phyloP scores from a whole-genome alignment of 1,284 basidiomycete species.

The Sanghuangporus weigelae region DNA sequence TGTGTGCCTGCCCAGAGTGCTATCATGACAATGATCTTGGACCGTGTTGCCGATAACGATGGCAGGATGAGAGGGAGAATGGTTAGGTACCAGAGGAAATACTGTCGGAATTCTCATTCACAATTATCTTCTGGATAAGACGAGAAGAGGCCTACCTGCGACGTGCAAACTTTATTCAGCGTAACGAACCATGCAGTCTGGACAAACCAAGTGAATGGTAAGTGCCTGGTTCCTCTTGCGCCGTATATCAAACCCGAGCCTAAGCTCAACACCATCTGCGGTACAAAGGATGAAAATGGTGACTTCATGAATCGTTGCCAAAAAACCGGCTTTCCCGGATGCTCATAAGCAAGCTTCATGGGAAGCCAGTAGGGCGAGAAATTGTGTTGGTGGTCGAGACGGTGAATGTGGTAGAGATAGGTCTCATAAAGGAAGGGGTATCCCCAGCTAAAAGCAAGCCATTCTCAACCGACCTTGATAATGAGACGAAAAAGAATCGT shows the following conservation, averaged over 20 bases:
- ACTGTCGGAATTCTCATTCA: slow-evolving; percentile 46
- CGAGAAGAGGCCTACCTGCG: slow-evolving; percentile 57
- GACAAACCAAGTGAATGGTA: slow-evolving; percentile 85
- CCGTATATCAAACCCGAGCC: slow-evolving; percentile 65
- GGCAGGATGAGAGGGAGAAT: slow-evolving; percentile 84
- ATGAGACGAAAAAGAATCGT: slow-evolving; percentile 5
- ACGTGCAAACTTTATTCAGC: slow-evolving; percentile 99
- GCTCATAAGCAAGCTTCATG: slow-evolving; percentile 62
- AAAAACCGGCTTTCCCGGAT: slow-evolving; percentile 27
- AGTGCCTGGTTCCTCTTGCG: slow-evolving; percentile 34
- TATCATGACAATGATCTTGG: slow-evolving; percentile 39
- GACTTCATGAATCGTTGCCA: slow-evolving; percentile 48
- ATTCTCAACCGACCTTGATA: background rate
- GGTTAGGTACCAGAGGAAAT: slow-evolving; percentile 97
- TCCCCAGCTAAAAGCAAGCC: slow-evolving; percentile 71
- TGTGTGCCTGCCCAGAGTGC: slow-evolving; percentile 76
- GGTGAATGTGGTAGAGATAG: slow-evolving; percentile 88
- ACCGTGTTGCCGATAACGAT: slow-evolving; percentile 46
- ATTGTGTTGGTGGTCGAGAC: slow-evolving; percentile 96
- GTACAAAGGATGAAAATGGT: slow-evolving; percentile 65
- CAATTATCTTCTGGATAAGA: background rate
- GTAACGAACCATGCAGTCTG: slow-evolving; percentile 90
- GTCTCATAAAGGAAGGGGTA: slow-evolving; percentile 88
- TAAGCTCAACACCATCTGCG: slow-evolving; percentile 67
- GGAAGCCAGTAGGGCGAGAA: slow-evolving; percentile 97